Base-by-base conservation (phyloP, 2,329 filamentous ascomycete genomes). In the Colletotrichum aenigma region DNA sequence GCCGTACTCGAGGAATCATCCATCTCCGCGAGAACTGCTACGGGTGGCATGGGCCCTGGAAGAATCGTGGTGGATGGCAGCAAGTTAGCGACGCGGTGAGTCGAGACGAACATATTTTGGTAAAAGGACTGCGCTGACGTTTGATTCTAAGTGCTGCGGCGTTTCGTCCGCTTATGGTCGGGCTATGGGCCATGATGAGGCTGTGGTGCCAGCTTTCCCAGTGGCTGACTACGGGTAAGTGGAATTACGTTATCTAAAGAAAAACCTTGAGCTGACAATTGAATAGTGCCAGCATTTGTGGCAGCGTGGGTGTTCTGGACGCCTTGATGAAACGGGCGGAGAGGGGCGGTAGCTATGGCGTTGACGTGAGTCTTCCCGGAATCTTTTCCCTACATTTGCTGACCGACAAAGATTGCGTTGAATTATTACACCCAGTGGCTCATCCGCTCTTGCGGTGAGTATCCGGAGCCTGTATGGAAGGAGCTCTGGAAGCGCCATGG, bases 11-110 rank as follows among this genome's bases (percentile, higher is more conserved):
- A 15, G 74, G 74, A 82, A 82, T 89, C 26, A 83, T 90, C 21
- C 85, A 88, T 60, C 85, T 87, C 4, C 81, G 86, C 5, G 89
- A 90, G 81, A 90, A 90, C 77, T 90, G 88, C 79, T 91, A 89
- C 75, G 89, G 89, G 1, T 90, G 85, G 83, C 78, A 89, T 66
- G 89, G 88, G 0, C 86, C 86, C 0, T 88, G 86, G 86, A 80
- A 81, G 10, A 81, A 85, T 34, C 81, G 88, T 6, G 86, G 83
- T 48, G 89, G 89, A 2, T 91, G 88, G 88, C 89, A 91, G 80
- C 88, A 89, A 78, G 89, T 90, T 70, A 86, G 84, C 34, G 88
- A 90, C 78, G 86, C 87, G 4, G 82, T 84, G 72, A 79, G 79
- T 78, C 30, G 0, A 48, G 15, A 30, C 1, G 7, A 15, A 3